These are phyloP conservation scores for Scedosporium minutisporum DNA, from an alignment of 2,329 filamentous ascomycete genomes.

Conservation along the genomic window DNA sequence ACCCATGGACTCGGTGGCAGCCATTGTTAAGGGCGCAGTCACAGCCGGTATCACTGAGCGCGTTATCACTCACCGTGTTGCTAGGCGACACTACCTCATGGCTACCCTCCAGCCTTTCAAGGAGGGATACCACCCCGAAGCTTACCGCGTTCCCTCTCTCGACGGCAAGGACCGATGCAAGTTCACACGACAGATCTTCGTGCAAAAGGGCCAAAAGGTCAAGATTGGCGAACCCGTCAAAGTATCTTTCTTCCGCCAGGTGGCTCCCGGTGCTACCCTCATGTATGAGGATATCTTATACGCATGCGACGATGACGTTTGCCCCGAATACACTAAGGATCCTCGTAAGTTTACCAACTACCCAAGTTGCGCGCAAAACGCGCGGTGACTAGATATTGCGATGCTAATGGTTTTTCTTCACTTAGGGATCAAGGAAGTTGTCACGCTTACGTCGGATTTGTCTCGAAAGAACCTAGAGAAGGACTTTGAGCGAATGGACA, in stretches of 20 bases:
- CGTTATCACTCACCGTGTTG: constrained; percentile 92
- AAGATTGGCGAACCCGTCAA: constrained; percentile 99
- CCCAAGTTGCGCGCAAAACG: not conserved
- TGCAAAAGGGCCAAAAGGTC: constrained; percentile 96
- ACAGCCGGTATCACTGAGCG: constrained; percentile 96
- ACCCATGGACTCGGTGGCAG: constrained; percentile 97
- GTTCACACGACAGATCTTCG: constrained; percentile 96
- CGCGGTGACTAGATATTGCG: constrained; percentile 15
- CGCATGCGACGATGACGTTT: constrained; percentile 95
- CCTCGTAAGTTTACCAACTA: constrained; percentile 64
- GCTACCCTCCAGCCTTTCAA: constrained; percentile 97
- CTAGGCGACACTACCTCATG: constrained; percentile 97
- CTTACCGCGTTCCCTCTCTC: constrained; percentile 91
- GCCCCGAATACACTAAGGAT: constrained; percentile 98
- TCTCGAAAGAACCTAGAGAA: constrained; percentile 98
- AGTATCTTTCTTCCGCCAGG: constrained; percentile 96
- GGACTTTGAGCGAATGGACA: constrained; percentile 99
- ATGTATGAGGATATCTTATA: constrained; percentile 99
- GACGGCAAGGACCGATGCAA: constrained; percentile 98
- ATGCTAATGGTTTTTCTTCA: not conserved
- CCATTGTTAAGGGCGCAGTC: constrained; percentile 96
- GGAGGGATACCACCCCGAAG: constrained; percentile 95
- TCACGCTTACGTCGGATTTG: constrained; percentile 92
- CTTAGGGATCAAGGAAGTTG: constrained; percentile 94
- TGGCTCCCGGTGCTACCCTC: constrained; percentile 89